Evolutionary conservation across 2,329 filamentous ascomycete species (phyloP), one percentile per base, ranked within the genome.

Genomic region (Lasiodiplodia hormozganensis): DNA sequence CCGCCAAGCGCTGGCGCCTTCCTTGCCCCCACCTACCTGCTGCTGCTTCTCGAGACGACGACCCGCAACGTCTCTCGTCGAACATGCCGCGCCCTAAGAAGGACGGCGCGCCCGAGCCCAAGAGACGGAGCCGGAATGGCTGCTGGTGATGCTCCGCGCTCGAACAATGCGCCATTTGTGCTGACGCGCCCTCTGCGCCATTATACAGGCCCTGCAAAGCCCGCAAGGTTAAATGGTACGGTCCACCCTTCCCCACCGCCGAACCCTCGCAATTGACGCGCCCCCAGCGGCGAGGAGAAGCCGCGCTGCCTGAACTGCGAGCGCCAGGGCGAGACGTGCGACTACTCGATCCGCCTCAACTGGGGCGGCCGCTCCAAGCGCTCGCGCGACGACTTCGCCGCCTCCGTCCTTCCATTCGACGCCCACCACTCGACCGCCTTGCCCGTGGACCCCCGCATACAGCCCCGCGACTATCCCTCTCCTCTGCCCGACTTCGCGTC

Each of bases 301-400:
- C 92, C 92, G 16, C 81, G 79, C 70, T 95, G 92, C 79, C 75
- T 86, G 60, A 94, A 93, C 75, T 95, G 92, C 78, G 85, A 89
- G 73, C 88, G 88, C 70, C 88, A 90, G 71, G 89, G 89, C 70
- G 91, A 93, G 76, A 82, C 82, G 57, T 96, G 92, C 81, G 92
- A 96, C 79, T 95, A 94, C 77, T 92, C 88, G 74, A 92, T 95
- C 73, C 87, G 91, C 38, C 82, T 95, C 71, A 94, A 94, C 74
- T 95, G 92, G 92, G 90, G 91, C 70, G 91, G 92, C 4, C 86
- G 92, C 68, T 85, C 86, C 62, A 90, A 88, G 76, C 88, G 87
- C 78, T 85, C 85, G 70, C 81, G 80, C 64, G 80, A 78, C 51
- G 80, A 78, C 52, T 54, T 62, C 66, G 47, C 76, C 38, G 72